Evolutionary conservation across 352 stramenopile species (phyloP), one percentile per base, ranked within the genome.

Genomic region (Pythium grandisporangium): DNA sequence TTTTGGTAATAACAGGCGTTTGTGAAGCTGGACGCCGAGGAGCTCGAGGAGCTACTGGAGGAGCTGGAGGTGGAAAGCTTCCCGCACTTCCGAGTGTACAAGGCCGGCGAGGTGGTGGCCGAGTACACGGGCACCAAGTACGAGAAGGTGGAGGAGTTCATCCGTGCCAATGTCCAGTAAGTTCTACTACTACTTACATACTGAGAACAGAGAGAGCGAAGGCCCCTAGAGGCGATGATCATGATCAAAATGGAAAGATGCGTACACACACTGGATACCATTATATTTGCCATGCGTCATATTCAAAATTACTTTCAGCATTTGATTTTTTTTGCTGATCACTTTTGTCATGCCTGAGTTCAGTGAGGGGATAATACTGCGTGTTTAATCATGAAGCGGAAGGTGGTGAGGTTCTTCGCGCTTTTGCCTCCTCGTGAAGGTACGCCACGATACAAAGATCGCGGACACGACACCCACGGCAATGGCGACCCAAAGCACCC

Each of bases 51-150:
- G 26, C 57, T 90, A 2, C 70, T 65, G 37, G 67, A 85, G 32
- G 73, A 85, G 50, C 48, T 84, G n/a, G 69, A 84, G 27, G 71
- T 90, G 27, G 64, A 83, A 42, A 75, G 66, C 45, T 85, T 82
- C 57, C 77, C 77, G n/a, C 63, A 67, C 43, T 83, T 90, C 42
- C 75, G 75, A 49, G 57, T 86, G 24, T 90, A 87, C 68, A 75
- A 73, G 49, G 56, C 53, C 22, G 60, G 58, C 51, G 63, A 80
- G 38, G 37, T 80, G 5, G 6, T 78, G 6, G 69, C 60, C n/a
- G 70, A 90, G 45, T 70, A 69, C 58, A 66, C 58, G 24, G 73
- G 77, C 62, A 79, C 71, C 51, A 87, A 85, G 58, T 54, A 66
- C 22, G 77, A 90, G 40, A 84, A 87, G 59, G 58, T 86, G 24